Conservation (phyloP, 352 stramenopile genomes). For the Pilasporangium apinafurcum region DNA sequence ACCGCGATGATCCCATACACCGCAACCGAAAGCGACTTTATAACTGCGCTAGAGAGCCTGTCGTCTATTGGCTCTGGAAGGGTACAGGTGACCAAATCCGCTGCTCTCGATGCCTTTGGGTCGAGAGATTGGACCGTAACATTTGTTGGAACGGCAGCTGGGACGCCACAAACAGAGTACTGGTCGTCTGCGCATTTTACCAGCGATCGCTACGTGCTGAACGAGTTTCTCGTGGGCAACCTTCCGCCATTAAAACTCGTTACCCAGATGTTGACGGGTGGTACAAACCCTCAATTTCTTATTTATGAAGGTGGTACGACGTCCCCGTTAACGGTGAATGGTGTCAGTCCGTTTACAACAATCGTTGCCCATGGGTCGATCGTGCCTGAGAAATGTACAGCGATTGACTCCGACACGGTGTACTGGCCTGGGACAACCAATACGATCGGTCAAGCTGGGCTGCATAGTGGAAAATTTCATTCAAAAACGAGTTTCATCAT, state of each 20-base stretch:
- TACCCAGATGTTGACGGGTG: slow-evolving; percentile 24
- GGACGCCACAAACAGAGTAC: slow-evolving; percentile 46
- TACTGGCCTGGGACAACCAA: slow-evolving; percentile 62
- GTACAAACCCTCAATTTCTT: slow-evolving; percentile 14
- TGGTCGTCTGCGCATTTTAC: slow-evolving; percentile 65
- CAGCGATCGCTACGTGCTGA: slow-evolving; percentile 28
- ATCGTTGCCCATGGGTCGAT: slow-evolving; percentile 56
- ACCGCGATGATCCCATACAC: slow-evolving; percentile 69
- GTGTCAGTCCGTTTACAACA: slow-evolving; percentile 42
- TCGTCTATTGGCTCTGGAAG: slow-evolving; percentile 32
- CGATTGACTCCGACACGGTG: slow-evolving; percentile 39
- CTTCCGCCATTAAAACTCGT: slow-evolving; percentile 20
- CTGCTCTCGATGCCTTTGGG: slow-evolving; percentile 14
- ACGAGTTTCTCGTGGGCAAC: slow-evolving; percentile 46
- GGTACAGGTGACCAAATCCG: slow-evolving; percentile 30
- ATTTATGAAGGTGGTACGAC: slow-evolving; percentile 28
- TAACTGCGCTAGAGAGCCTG: slow-evolving; percentile 58
- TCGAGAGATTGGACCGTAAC: slow-evolving; percentile 51
- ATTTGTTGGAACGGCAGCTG: slow-evolving; percentile 37
- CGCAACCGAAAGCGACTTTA: slow-evolving; percentile 30
- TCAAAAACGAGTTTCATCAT: slow-evolving; percentile 86
- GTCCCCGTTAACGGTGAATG: slow-evolving; percentile 29
- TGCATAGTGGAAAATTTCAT: slow-evolving; percentile 61
- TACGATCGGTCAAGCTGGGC: slow-evolving; percentile 41
- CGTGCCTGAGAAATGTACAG: slow-evolving; percentile 57